Evolutionary conservation across 306 rosid species (phyloP), one percentile per base, ranked within the genome.

Genomic region (Sindora glabra): DNA sequence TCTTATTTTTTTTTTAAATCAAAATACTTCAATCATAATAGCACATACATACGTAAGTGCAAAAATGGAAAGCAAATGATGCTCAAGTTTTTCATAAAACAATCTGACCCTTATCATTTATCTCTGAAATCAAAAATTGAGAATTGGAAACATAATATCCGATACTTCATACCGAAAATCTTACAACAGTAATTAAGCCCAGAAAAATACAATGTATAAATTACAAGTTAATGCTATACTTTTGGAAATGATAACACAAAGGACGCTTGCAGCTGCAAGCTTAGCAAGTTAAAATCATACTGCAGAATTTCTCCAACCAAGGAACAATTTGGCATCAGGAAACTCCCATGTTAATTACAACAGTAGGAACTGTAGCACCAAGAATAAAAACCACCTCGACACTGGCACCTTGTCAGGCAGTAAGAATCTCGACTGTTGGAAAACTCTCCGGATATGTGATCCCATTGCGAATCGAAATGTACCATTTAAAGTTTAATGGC

Each of bases 391-490:
- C 8, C 34, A 29, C 8, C 34, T 29, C 46, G 40, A 46, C 19
- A 55, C 61, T 41, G 1, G 3, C 53, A 18, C 60, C 23, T 19
- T 39, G 38, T 46, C 48, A 12, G 60, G 22, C 52, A 24, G 11
- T 65, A 58, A 58, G 53, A 11, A 26, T 30, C 36, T 21, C 30
- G 8, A 32, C 56, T 39, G 59, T 32, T 32, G 34, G 23, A 49
- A 48, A 34, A 52, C 59, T 41, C 73, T 14, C 27, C 24, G 53
- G 24, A 23, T 21, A 53, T 18, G 47, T 30, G 37, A 19, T 57
- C 44, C 40, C 38, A 46, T 49, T 29, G 16, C 58, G 49, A 47
- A 52, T 66, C 56, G n/a, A n/a, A n/a, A 51, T 10, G 68, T 40
- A 64, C 55, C 64, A 25, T 58, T 39, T 24, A 21, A 50, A 33